Base-by-base conservation (phyloP, 1,284 basidiomycete genomes). In the Ceratobasidium sp. region DNA sequence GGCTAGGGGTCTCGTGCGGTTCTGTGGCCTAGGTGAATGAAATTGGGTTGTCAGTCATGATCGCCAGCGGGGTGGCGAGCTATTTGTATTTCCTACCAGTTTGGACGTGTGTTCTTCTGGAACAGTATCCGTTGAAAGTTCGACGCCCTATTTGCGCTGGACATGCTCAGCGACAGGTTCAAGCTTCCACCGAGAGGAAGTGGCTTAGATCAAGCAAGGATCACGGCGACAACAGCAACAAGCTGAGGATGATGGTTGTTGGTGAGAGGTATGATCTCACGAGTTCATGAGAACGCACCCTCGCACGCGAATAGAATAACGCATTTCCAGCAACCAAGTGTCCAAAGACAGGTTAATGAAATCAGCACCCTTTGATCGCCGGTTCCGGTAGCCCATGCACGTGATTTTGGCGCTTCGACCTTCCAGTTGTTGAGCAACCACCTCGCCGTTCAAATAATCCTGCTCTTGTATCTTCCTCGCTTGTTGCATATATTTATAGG, bases 271-370 rank as follows among this genome's bases (percentile, higher is more conserved):
- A 61, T 21, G 11, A 46, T 28, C 41, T 9, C 30, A 23, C 23
- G n/a, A 23, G 16, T 28, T 13, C 58, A 23, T 28, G 58, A 41
- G 55, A 5, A n/a, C 21, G 41, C 57, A 61, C 47, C 2, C 47
- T 50, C 38, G 38, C 57, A 59, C 57, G 57, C 57, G 35, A 46
- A 38, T 28, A 26, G 23, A 38, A 61, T 43, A 61, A 38, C 58
- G 43, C 58, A 30, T 43, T 61, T 26, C 21, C 35, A 46, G 58
- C 41, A 61, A 61, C 58, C 43, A 46, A 9, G 5, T 1, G 18
- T 2, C 28, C 57, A n/a, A 43, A 59, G 57, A 21, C 26, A 28
- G 58, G 46, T 61, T 61, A 61, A 61, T 61, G 28, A 43, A 61
- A 28, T 46, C 58, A 43, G 43, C 41, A 43, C 41, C 43, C 9